A percentile compares a stretch with the other conserved stretches of the same genome.
Evolutionary conservation across 345 rosid genomes (phyloP).

Genomic region (Boechera retrofracta): DNA sequence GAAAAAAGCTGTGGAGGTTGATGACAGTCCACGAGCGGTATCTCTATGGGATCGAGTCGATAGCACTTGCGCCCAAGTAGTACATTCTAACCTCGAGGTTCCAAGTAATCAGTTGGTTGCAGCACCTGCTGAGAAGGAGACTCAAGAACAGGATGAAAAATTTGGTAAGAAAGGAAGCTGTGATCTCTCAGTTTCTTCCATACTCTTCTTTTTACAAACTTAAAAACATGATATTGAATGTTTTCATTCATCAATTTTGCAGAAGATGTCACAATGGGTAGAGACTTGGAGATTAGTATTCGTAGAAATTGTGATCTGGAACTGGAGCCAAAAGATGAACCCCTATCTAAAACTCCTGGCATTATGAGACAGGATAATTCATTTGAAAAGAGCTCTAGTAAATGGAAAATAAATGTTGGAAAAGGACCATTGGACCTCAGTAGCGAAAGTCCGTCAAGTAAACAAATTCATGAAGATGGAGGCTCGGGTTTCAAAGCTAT

Average conservation of each 20-base stretch:
- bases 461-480: constrained; percentile 44
- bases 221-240: constrained; percentile 8
- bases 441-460: constrained; percentile 44
- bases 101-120: constrained; percentile 46
- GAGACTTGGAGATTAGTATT: constrained; percentile 50
- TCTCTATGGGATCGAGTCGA: constrained; percentile 65
- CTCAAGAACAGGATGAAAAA: constrained; percentile 48
- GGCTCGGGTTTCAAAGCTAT: constrained; percentile 28
- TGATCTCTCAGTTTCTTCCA: constrained; percentile 18
- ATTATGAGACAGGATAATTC: constrained; percentile 34
- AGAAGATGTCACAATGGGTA: constrained; percentile 54
- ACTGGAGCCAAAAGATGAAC: constrained; percentile 48
- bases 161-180: constrained; percentile 44
- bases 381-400: constrained; percentile 43
- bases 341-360: constrained; percentile 31
- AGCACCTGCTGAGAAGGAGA: constrained; percentile 48
- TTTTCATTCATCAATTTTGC: constrained; percentile 23
- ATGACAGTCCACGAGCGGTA: constrained; percentile 55
- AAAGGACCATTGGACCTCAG: constrained; percentile 41
- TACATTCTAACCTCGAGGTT: constrained; percentile 58
- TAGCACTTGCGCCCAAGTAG: constrained; percentile 72
- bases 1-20: constrained; percentile 60
- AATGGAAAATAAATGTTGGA: constrained; percentile 45
- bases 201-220: constrained; percentile 25
- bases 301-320: constrained; percentile 49